phyloP scores from a whole-genome alignment of 1,139 yeast species.

The Hemisphaericaspora xylanilytica region DNA sequence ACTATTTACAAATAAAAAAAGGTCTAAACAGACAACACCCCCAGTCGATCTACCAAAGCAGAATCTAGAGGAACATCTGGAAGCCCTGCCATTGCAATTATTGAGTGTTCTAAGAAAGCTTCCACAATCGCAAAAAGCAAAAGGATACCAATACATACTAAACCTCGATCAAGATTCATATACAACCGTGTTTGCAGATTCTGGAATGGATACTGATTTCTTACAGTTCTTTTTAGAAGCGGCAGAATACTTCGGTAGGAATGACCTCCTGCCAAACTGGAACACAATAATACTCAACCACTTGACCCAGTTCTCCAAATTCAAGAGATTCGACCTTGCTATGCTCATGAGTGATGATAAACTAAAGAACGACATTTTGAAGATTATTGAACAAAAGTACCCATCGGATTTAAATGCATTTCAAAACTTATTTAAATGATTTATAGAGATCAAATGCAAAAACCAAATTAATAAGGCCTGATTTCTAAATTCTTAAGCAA shows the following conservation, averaged over 20 bases:
- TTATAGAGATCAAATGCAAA: background rate
- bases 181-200: conserved; percentile 33
- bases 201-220: conserved; percentile 60
- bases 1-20: background rate
- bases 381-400: conserved; percentile 10
- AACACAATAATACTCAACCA: conserved; percentile 16
- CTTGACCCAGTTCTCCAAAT: conserved; percentile 20
- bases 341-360: conserved; percentile 15
- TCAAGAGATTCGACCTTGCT: conserved; percentile 26
- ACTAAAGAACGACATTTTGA: conserved; percentile 12
- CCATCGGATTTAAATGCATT: conserved; percentile 6
- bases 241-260: conserved; percentile 22
- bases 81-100: conserved; percentile 26
- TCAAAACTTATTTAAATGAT: conserved; percentile 6
- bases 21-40: background rate
- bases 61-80: background rate
- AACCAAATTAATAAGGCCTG: conserved; percentile 10
- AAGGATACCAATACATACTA: conserved; percentile 44
- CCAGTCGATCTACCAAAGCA: too few species aligned
- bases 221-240: conserved; percentile 54
- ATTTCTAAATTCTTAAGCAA: conserved; percentile 23
- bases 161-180: conserved; percentile 28
- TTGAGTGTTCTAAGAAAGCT: conserved; percentile 27
- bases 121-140: conserved; percentile 25
- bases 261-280: conserved; percentile 19